These are phyloP conservation scores for Trametes meyenii DNA, from an alignment of 768 basidiomycete genomes.

Conservation along the genomic window DNA sequence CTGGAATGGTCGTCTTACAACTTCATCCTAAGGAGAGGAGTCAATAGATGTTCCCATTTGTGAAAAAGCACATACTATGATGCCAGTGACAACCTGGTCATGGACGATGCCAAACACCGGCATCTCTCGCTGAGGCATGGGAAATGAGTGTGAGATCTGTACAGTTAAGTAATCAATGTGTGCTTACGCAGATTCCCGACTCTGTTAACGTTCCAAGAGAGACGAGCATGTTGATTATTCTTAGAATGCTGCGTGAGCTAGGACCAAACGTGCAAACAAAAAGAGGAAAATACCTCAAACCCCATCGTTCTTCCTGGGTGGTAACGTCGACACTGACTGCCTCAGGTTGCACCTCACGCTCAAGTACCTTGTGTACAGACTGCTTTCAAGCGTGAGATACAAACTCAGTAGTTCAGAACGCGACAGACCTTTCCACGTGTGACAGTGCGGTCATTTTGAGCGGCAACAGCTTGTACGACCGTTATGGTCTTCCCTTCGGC, in stretches of 20 bases:
- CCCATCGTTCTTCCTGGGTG: conserved; percentile 78
- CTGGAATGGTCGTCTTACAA: conserved; percentile 32
- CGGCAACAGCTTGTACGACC: conserved; percentile 54
- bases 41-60: background rate
- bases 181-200: conserved; percentile 53
- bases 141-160: conserved; percentile 13
- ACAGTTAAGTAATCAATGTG: background rate
- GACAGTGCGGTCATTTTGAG: conserved; percentile 54
- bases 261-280: background rate
- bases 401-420: background rate
- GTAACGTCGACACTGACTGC: conserved; percentile 53
- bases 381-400: conserved; percentile 29
- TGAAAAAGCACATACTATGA: conserved; percentile 54
- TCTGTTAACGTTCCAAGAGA: conserved; percentile 56
- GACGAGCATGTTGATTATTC: conserved; percentile 73
- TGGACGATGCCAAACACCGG: conserved; percentile 81
- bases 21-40: conserved; percentile 51
- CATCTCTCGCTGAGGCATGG: conserved; percentile 65
- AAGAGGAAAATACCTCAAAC: conserved; percentile 53
- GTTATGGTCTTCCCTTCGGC: conserved; percentile 61
- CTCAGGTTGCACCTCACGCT: conserved; percentile 67
- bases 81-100: conserved; percentile 64
- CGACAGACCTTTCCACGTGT: conserved; percentile 56
- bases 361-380: conserved; percentile 78
- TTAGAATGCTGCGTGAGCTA: conserved; percentile 31